Conservation (phyloP, 139 green algal species). For the Tetraselmis striata region DNA sequence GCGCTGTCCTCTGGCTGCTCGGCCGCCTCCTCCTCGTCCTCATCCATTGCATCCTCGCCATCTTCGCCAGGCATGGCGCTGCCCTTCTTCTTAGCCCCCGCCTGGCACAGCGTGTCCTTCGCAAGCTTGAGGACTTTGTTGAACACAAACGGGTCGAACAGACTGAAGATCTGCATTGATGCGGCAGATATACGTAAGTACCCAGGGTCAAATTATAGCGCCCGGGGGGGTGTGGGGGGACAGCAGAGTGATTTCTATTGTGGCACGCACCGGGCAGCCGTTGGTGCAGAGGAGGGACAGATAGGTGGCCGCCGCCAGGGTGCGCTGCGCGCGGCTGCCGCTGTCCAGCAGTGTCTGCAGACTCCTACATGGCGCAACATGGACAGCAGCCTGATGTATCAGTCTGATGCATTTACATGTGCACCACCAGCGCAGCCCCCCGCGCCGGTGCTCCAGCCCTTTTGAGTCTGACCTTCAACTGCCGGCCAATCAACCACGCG, state of each 20-base stretch:
- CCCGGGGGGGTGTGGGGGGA: no score
- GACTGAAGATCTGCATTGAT: not conserved
- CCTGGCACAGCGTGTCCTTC: not conserved
- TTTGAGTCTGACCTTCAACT: no score
- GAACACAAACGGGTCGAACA: not conserved
- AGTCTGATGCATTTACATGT: no score
- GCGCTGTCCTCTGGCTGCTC: not conserved
- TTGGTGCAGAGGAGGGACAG: not conserved
- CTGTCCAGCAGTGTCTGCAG: not conserved
- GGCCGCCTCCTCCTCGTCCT: not conserved
- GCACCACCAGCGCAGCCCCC: no score
- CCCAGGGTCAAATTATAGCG: no score
- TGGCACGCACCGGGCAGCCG: not conserved
- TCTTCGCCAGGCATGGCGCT: not conserved
- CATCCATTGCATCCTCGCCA: not conserved
- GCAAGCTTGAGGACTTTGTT: not conserved
- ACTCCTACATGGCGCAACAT: no score
- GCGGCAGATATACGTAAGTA: no score
- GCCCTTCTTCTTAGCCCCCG: not conserved
- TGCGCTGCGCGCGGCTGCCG: not conserved
- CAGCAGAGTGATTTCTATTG: no score
- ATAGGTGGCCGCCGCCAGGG: not conserved
- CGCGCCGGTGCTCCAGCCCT: no score
- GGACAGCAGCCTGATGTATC: no score
- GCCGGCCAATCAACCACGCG: no score